These are phyloP conservation scores for Mangifera indica DNA, from an alignment of 345 rosid species.

Conservation along the genomic window DNA sequence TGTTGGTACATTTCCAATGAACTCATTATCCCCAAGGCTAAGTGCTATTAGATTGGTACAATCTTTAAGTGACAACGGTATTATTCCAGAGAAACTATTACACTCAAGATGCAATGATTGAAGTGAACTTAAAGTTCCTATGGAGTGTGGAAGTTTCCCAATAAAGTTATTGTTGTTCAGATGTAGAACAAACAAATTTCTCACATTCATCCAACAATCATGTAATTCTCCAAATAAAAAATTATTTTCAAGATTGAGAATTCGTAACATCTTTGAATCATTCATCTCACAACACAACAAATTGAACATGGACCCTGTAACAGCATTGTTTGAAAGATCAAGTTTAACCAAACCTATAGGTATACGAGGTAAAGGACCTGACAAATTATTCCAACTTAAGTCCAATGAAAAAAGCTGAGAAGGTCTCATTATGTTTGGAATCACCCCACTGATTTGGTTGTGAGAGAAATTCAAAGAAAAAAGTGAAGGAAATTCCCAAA, in stretches of 20 bases:
- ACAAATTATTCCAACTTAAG: slow-evolving; percentile 19
- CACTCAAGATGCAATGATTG: slow-evolving; percentile 18
- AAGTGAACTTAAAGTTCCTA: slow-evolving; percentile 16
- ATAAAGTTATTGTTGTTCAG: slow-evolving; percentile 6
- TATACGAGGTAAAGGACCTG: neutral
- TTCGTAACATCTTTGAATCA: neutral
- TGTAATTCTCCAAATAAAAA: slow-evolving; percentile 24
- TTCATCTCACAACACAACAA: slow-evolving; percentile 12
- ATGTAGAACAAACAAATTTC: neutral
- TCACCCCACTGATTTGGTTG: slow-evolving; percentile 21
- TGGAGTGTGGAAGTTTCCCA: slow-evolving; percentile 23
- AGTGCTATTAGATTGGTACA: too few species aligned
- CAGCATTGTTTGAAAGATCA: slow-evolving; percentile 29
- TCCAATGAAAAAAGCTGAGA: neutral
- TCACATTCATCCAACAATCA: slow-evolving; percentile 18
- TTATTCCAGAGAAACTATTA: slow-evolving; percentile 22
- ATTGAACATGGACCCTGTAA: slow-evolving; percentile 20
- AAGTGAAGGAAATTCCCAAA: slow-evolving; percentile 15
- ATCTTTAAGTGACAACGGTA: too few species aligned
- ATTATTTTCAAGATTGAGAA: slow-evolving; percentile 24
- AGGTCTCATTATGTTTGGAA: neutral
- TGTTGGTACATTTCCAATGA: too few species aligned
- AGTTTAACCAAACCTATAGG: neutral
- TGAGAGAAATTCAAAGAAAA: slow-evolving; percentile 11
- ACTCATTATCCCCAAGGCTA: too few species aligned